These are phyloP conservation scores for Parasarocladium wereldwijsianum DNA, from an alignment of 2,329 filamentous ascomycete genomes.

Conservation along the genomic window DNA sequence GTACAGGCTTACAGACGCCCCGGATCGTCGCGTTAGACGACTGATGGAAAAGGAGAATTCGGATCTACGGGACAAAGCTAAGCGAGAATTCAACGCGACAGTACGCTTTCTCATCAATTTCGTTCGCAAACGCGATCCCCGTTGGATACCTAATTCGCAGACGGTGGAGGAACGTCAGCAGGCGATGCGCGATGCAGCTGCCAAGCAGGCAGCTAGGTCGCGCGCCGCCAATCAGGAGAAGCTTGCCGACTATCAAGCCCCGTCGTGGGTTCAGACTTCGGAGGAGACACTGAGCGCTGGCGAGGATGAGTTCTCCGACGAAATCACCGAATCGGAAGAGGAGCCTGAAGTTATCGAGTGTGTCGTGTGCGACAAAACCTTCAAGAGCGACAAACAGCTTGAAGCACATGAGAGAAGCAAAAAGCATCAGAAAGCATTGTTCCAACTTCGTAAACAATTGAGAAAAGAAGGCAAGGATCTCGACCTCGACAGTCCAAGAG, in stretches of 20 bases:
- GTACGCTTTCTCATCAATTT: slow-evolving; percentile 78
- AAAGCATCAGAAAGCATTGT: slow-evolving; percentile 80
- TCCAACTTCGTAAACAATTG: slow-evolving; percentile 72
- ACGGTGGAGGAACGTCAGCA: slow-evolving; percentile 71
- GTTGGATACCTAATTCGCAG: slow-evolving; percentile 64
- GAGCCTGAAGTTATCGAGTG: slow-evolving; percentile 55
- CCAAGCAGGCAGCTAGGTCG: slow-evolving; percentile 71
- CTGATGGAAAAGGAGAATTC: slow-evolving; percentile 94
- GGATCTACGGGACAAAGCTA: slow-evolving; percentile 64
- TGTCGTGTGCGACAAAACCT: slow-evolving; percentile 61
- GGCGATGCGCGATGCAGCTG: slow-evolving; percentile 59
- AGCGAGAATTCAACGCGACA: slow-evolving; percentile 83
- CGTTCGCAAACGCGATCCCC: slow-evolving; percentile 78
- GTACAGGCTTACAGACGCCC: slow-evolving; percentile 71
- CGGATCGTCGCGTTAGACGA: slow-evolving; percentile 68
- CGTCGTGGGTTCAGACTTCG: slow-evolving; percentile 59
- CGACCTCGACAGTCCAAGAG: slow-evolving; percentile 20
- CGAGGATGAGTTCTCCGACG: slow-evolving; percentile 44
- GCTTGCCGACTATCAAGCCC: slow-evolving; percentile 47
- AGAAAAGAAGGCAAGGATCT: slow-evolving; percentile 57
- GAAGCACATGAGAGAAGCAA: slow-evolving; percentile 92
- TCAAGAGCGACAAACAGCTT: slow-evolving; percentile 85
- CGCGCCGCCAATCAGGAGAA: slow-evolving; percentile 70
- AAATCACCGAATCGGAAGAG: slow-evolving; percentile 32
- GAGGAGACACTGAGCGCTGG: slow-evolving; percentile 30